These are phyloP conservation scores for Elsinoe perseae DNA, from an alignment of 2,329 filamentous ascomycete species.

Conservation along the genomic window DNA sequence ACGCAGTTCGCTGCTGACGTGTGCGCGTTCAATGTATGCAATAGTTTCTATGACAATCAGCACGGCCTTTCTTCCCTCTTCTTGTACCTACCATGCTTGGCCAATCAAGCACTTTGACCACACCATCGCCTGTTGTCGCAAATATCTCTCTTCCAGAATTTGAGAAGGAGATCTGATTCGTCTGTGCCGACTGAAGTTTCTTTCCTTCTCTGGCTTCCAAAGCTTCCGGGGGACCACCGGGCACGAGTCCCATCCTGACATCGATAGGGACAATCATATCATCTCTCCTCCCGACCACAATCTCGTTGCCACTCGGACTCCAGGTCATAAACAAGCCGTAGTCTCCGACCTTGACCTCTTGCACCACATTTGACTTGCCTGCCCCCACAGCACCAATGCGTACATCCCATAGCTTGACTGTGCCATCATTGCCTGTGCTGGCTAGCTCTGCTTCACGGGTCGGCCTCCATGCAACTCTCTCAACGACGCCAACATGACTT, in stretches of 20 bases:
- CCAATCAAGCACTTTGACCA: slow-evolving; percentile 61
- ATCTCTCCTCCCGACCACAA: slow-evolving; percentile 68
- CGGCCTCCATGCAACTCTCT: slow-evolving; percentile 72
- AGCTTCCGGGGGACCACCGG: slow-evolving; percentile 15
- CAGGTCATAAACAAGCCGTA: slow-evolving; percentile 50
- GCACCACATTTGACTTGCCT: slow-evolving; percentile 45
- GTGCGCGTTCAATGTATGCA: slow-evolving; percentile 60
- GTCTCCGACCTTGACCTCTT: slow-evolving; percentile 51
- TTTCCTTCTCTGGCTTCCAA: slow-evolving; percentile 14
- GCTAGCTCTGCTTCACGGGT: slow-evolving; percentile 69
- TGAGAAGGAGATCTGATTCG: slow-evolving; percentile 67
- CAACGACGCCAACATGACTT: slow-evolving; percentile 48
- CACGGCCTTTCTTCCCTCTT: neutral
- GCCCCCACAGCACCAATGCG: slow-evolving; percentile 34
- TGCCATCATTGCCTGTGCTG: slow-evolving; percentile 65
- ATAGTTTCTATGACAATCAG: slow-evolving; percentile 28
- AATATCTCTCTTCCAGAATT: slow-evolving; percentile 65
- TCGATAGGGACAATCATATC: slow-evolving; percentile 30
- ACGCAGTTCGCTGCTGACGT: slow-evolving; percentile 63
- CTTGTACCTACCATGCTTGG: slow-evolving; percentile 42
- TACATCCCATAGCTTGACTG: slow-evolving; percentile 74
- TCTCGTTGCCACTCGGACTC: slow-evolving; percentile 61
- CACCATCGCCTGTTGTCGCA: slow-evolving; percentile 63
- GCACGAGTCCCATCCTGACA: slow-evolving; percentile 21
- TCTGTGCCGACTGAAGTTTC: slow-evolving; percentile 38